Percentiles rank a stretch among this genome's conserved stretches.
phyloP scores from a whole-genome alignment of 2,329 filamentous ascomycete species.

The Hymenoscyphus fructigenus region DNA sequence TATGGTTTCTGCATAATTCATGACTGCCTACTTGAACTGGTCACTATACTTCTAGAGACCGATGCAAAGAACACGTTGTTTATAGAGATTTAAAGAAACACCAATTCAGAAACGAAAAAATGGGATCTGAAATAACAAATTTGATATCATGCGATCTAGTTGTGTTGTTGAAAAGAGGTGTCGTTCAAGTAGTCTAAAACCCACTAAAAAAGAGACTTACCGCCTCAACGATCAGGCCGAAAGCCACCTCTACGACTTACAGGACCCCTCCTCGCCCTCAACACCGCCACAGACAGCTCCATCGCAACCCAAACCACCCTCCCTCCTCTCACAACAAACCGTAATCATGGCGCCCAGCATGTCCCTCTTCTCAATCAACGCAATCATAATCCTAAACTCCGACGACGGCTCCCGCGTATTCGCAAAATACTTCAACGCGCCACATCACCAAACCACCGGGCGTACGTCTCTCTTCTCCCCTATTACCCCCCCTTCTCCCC shows the following conservation, averaged over 20 bases:
- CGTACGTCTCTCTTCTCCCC: slow-evolving; percentile 29
- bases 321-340: background rate
- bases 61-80: no score
- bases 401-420: slow-evolving; percentile 92
- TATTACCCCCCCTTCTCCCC: background rate
- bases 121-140: no score
- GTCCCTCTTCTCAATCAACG: slow-evolving; percentile 74
- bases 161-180: no score
- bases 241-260: background rate
- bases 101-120: no score
- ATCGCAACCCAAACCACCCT: background rate
- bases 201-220: no score
- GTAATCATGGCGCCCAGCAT: slow-evolving; percentile 69
- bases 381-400: slow-evolving; percentile 74
- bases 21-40: no score
- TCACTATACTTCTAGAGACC: no score
- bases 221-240: background rate
- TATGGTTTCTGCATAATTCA: no score
- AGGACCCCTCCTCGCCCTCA: background rate
- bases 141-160: no score
- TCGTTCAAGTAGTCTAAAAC: no score
- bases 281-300: background rate
- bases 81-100: no score
- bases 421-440: slow-evolving; percentile 84
- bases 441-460: slow-evolving; percentile 51